phyloP scores from a whole-genome alignment of 371 early-diverging fungal species.

The Rhizomucor pusillus region DNA sequence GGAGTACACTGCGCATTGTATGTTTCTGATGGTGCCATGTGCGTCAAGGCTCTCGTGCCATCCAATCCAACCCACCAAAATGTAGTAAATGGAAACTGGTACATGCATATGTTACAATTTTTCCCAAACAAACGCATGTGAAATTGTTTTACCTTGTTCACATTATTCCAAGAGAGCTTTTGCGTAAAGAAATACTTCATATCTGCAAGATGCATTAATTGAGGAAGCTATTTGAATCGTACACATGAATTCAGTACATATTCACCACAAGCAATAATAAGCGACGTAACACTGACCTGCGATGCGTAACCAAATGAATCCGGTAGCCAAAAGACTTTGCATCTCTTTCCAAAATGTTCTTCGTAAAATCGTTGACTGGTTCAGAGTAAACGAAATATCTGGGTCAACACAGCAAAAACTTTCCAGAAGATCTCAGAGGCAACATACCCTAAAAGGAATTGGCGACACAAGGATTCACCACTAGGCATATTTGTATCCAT shows the following conservation, averaged over 20 bases:
- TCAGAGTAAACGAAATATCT: background rate
- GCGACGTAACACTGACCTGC: constrained; percentile 15
- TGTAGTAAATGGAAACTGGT: constrained; percentile 87
- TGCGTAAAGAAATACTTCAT: constrained; percentile 96
- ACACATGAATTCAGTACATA: background rate
- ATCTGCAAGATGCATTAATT: constrained; percentile 80
- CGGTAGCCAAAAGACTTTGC: constrained; percentile 93
- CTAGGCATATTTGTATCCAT: constrained; percentile 97
- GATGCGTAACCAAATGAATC: constrained; percentile 83
- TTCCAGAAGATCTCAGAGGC: background rate
- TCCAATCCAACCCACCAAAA: constrained; percentile 85
- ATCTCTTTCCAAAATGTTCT: constrained; percentile 78
- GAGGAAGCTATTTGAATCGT: constrained; percentile 65
- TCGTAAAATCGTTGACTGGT: constrained; percentile 81
- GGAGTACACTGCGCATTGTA: constrained; percentile 22
- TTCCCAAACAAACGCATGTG: too few species aligned
- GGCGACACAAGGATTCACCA: constrained; percentile 90
- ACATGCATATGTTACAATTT: background rate
- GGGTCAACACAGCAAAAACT: background rate
- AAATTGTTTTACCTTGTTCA: constrained; percentile 87
- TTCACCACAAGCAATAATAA: background rate
- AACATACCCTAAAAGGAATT: constrained; percentile 80
- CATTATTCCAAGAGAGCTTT: constrained; percentile 97
- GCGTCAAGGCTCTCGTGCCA: constrained; percentile 70
- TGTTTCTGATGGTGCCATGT: constrained; percentile 86